Evolutionary conservation across 192 early-diverging fungal species (phyloP).

Genomic region (Backusella mclennaniae): DNA sequence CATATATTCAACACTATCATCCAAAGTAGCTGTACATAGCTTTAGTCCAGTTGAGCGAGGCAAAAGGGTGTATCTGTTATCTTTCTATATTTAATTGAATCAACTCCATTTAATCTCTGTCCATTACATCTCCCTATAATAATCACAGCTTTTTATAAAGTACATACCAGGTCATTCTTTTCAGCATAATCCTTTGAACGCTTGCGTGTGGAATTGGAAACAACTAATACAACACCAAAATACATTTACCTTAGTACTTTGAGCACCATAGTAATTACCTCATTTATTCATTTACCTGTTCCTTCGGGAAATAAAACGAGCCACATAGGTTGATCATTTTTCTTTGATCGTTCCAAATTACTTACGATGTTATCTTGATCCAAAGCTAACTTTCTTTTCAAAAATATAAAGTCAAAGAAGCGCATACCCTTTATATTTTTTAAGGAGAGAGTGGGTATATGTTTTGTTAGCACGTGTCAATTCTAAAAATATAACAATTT

Average conservation of each 20-base stretch:
- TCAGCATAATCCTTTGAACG: slow-evolving; percentile 72
- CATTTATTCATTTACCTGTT: slow-evolving; percentile 45
- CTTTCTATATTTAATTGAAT: slow-evolving; percentile 34
- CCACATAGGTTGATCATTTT: slow-evolving; percentile 74
- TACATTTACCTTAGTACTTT: not conserved
- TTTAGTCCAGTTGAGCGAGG: slow-evolving; percentile 85
- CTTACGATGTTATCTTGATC: slow-evolving; percentile 57
- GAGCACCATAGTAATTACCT: not conserved
- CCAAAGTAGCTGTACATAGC: slow-evolving; percentile 66
- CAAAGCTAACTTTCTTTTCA: slow-evolving; percentile 79
- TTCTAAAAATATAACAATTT: not conserved
- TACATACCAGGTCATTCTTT: slow-evolving; percentile 35
- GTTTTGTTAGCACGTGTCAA: not conserved
- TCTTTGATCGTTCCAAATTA: slow-evolving; percentile 56
- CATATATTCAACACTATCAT: slow-evolving; percentile 66
- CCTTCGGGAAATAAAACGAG: slow-evolving; percentile 96
- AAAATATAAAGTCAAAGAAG: slow-evolving; percentile 92
- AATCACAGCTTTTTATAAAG: not conserved
- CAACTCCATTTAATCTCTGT: not conserved
- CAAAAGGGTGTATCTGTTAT: slow-evolving; percentile 70
- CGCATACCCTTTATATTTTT: slow-evolving; percentile 65
- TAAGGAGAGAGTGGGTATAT: not conserved
- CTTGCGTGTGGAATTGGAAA: slow-evolving; percentile 71
- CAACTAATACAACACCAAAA: slow-evolving; percentile 38
- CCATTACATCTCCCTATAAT: not conserved